phyloP scores from a whole-genome alignment of 768 basidiomycete genomes.

The Kwoniella botswanensis region DNA sequence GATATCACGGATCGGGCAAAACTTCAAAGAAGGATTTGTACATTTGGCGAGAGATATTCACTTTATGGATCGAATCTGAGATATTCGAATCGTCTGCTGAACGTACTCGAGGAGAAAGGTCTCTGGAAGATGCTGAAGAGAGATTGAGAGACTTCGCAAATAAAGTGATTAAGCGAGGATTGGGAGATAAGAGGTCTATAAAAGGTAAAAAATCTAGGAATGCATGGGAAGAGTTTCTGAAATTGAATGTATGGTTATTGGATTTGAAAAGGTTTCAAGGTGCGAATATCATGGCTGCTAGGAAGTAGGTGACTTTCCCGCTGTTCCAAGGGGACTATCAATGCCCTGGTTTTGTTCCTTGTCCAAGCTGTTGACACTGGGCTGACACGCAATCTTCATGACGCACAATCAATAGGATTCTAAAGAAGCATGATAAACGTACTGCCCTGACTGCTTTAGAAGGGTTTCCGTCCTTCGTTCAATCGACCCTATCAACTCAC shows the following conservation, averaged over 20 bases:
- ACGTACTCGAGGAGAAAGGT: slow-evolving; percentile 68
- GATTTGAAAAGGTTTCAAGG: slow-evolving; percentile 84
- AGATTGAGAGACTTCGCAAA: slow-evolving; percentile 70
- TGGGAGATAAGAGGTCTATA: slow-evolving; percentile 66
- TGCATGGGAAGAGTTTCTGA: slow-evolving; percentile 72
- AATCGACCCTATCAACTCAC: slow-evolving; percentile 47
- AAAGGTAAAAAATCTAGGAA: slow-evolving; percentile 66
- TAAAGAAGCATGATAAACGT: slow-evolving; percentile 92
- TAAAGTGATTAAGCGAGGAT: slow-evolving; percentile 65
- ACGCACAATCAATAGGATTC: slow-evolving; percentile 43
- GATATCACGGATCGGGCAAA: slow-evolving; percentile 11
- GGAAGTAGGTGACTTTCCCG: slow-evolving; percentile 63
- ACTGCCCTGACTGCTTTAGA: slow-evolving; percentile 71
- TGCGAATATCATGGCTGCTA: slow-evolving; percentile 84
- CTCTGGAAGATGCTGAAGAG: slow-evolving; percentile 72
- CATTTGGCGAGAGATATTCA: slow-evolving; percentile 87
- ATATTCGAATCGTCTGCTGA: slow-evolving; percentile 80
- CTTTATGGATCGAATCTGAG: slow-evolving; percentile 80
- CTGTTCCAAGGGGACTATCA: too few species aligned
- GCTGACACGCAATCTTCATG: too few species aligned
- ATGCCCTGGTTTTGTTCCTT: too few species aligned
- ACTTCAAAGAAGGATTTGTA: slow-evolving; percentile 68
- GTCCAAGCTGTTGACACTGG: too few species aligned
- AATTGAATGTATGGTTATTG: slow-evolving; percentile 77
- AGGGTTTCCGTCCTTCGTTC: slow-evolving; percentile 62